Percentiles rank a stretch among this genome's conserved stretches.
These are phyloP conservation scores for Zanthoxylum bungeanum DNA, from an alignment of 345 rosid species.

Conservation along the genomic window DNA sequence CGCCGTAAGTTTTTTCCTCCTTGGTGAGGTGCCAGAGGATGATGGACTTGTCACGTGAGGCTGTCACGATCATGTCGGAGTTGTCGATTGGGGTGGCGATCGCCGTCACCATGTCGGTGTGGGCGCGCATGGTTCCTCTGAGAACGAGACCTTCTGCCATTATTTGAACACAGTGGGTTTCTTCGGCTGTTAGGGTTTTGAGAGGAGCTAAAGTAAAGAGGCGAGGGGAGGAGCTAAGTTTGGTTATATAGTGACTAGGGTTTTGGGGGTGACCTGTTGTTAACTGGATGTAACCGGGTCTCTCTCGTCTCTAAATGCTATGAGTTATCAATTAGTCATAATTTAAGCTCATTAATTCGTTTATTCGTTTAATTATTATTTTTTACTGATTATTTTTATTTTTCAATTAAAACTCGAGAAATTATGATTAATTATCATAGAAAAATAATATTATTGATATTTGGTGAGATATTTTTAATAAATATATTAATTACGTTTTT, in stretches of 20 bases:
- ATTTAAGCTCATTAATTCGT: no score
- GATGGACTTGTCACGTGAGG: conserved; percentile 98
- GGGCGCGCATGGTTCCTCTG: conserved; percentile 81
- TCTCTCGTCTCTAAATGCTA: no score
- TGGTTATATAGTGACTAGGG: conserved; percentile 15
- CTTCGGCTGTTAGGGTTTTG: conserved; percentile 2
- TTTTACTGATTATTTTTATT: no score
- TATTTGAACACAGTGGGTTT: neutral
- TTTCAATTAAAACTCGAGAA: no score
- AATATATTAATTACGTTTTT: no score
- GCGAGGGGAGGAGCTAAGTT: neutral
- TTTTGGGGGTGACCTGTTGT: conserved; percentile 5
- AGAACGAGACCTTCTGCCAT: conserved; percentile 77
- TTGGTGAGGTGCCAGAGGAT: conserved; percentile 84
- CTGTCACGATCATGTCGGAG: conserved; percentile 80
- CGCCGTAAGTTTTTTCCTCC: conserved; percentile 82
- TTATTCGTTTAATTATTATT: no score
- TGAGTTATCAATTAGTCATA: no score
- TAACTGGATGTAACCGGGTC: no score
- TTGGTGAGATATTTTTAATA: no score
- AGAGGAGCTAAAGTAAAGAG: neutral
- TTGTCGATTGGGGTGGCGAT: conserved; percentile 91
- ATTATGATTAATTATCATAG: no score
- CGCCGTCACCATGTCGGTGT: conserved; percentile 86
- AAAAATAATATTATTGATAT: no score